phyloP scores from a whole-genome alignment of 495 filamentous ascomycete species.

The Penicillium atrosanguineum region DNA sequence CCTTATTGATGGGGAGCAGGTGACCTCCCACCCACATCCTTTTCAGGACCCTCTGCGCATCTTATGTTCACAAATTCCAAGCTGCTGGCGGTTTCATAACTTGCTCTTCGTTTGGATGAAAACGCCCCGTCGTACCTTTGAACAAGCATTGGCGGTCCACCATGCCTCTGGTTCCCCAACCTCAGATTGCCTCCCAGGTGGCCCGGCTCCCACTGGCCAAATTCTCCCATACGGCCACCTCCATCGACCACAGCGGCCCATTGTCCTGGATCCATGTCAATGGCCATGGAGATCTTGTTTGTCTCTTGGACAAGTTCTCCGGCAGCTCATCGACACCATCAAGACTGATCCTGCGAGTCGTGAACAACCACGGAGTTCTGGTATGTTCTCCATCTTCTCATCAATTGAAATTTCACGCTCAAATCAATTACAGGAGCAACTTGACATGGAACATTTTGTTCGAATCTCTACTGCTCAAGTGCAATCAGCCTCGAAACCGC shows the following conservation, averaged over 20 bases:
- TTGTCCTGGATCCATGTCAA: conserved; percentile 41
- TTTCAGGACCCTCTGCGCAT: not conserved
- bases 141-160: not conserved
- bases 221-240: conserved; percentile 41
- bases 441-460: conserved; percentile 31
- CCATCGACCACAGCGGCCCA: conserved; percentile 30
- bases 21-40: not conserved
- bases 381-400: conserved; percentile 18
- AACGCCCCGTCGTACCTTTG: not conserved
- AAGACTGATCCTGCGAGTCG: conserved; percentile 25
- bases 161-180: conserved; percentile 1
- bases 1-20: not conserved
- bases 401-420: not conserved
- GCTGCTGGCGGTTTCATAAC: not conserved
- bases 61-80: not conserved
- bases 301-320: conserved; percentile 26
- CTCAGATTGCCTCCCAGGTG: conserved; percentile 9
- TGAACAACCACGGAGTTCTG: conserved; percentile 25
- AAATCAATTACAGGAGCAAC: conserved; percentile 30
- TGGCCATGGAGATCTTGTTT: conserved; percentile 30
- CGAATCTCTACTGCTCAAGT: conserved; percentile 16
- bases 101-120: not conserved
- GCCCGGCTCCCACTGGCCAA: conserved; percentile 36
- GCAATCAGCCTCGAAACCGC: conserved; percentile 18
- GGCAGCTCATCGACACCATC: not conserved